Conservation (phyloP, 805 yeast species). For the Wickerhamomyces bovis region DNA sequence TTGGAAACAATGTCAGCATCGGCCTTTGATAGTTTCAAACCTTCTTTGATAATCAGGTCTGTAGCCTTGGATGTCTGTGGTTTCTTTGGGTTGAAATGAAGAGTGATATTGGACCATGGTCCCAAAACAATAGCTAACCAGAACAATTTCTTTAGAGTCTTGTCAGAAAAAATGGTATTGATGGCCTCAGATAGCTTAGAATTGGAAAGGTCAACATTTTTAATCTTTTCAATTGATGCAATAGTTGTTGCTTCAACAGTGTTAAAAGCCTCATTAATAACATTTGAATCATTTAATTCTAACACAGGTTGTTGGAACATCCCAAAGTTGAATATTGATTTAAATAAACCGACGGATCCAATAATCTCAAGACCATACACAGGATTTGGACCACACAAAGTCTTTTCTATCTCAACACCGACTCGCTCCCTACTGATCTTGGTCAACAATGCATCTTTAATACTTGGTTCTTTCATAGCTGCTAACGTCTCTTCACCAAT, state of each 20-base stretch:
- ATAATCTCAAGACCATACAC: constrained; percentile 57
- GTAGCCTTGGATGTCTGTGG: constrained; percentile 33
- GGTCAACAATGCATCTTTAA: constrained; percentile 51
- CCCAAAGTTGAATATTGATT: constrained; percentile 47
- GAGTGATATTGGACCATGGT: constrained; percentile 39
- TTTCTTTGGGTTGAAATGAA: constrained; percentile 35
- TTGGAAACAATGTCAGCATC: constrained; percentile 47
- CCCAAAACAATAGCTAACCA: constrained; percentile 44
- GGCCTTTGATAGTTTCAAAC: constrained; percentile 56
- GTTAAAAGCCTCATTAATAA: constrained; percentile 4
- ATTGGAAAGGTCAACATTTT: background rate
- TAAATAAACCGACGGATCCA: constrained; percentile 46
- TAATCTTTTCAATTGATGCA: constrained; percentile 17
- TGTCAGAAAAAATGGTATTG: background rate
- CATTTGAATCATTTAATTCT: constrained; percentile 14
- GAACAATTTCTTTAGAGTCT: constrained; percentile 12
- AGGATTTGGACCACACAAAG: constrained; percentile 58
- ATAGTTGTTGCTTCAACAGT: constrained; percentile 19
- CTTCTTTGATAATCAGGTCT: constrained; percentile 55
- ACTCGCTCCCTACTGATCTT: constrained; percentile 89
- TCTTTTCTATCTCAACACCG: constrained; percentile 79
- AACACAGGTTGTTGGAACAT: constrained; percentile 16
- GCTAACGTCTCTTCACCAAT: constrained; percentile 49
- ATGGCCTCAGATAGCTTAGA: constrained; percentile 2
- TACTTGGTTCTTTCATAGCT: constrained; percentile 58